phyloP scores from a whole-genome alignment of 1,284 basidiomycete genomes.

The Trichosporon sp. region DNA sequence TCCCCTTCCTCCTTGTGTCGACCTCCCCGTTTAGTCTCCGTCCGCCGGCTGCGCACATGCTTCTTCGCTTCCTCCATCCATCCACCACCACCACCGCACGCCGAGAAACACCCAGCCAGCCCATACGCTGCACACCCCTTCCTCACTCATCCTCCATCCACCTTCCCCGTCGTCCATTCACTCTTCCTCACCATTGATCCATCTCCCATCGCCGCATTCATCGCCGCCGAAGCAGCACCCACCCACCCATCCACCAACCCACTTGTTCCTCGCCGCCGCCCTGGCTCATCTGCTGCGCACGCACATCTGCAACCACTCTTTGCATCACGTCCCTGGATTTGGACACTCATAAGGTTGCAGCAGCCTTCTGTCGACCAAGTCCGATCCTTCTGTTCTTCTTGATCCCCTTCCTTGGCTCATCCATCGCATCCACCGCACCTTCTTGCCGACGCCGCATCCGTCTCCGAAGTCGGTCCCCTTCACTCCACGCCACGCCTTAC shows the following conservation, averaged over 20 bases:
- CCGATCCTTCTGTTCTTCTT: neutral
- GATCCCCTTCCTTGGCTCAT: neutral
- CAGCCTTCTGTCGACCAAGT: neutral
- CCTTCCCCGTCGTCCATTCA: neutral
- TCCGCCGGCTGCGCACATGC: neutral
- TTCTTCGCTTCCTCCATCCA: neutral
- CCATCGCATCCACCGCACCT: neutral
- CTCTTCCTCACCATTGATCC: neutral
- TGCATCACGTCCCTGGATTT: neutral
- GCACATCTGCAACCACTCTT: neutral
- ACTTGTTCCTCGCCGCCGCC: neutral
- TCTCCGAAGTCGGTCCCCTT: neutral
- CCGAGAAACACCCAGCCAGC: no score
- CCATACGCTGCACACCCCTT: neutral
- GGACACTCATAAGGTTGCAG: neutral
- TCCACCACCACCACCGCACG: neutral
- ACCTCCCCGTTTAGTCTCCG: conserved; percentile 1
- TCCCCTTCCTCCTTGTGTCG: neutral
- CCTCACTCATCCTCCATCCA: neutral
- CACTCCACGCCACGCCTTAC: neutral
- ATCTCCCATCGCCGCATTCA: neutral
- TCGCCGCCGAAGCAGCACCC: neutral
- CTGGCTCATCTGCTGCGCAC: no score
- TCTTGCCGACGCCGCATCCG: neutral
- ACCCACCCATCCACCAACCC: neutral